Conservation (phyloP, 2,329 filamentous ascomycete species). For the Kalaharituber pfeilii region DNA sequence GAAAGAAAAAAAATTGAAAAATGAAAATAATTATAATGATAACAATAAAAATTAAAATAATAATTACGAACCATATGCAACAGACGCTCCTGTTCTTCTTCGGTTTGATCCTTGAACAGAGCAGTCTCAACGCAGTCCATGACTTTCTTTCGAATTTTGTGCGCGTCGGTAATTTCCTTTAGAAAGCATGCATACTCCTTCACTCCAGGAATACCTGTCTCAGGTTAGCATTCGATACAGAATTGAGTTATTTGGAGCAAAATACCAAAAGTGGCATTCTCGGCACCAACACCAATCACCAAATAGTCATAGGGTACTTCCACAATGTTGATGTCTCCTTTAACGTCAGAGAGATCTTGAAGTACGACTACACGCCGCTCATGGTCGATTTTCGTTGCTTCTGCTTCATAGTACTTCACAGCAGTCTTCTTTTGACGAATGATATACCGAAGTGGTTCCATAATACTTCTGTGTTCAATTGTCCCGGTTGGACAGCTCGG, state of each 20-base stretch:
- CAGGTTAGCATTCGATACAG: constrained; percentile 10
- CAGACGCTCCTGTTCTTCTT: constrained; percentile 78
- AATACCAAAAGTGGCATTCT: constrained; percentile 90
- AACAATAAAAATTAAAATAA: background rate
- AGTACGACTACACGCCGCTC: constrained; percentile 78
- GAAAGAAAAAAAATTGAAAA: no score
- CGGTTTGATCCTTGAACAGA: constrained; percentile 86
- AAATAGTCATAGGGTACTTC: constrained; percentile 97
- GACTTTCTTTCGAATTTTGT: constrained; percentile 92
- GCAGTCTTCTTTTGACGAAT: constrained; percentile 82
- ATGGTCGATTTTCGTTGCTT: constrained; percentile 87
- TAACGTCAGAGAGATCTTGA: constrained; percentile 81
- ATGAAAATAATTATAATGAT: no score
- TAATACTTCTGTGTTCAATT: constrained; percentile 98
- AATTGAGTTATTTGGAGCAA: constrained; percentile 9
- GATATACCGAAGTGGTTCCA: constrained; percentile 96
- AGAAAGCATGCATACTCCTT: constrained; percentile 92
- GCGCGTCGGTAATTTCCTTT: constrained; percentile 94
- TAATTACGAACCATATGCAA: constrained; percentile 89
- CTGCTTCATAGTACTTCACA: constrained; percentile 95
- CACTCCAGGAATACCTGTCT: constrained; percentile 65
- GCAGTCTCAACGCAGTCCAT: constrained; percentile 99
- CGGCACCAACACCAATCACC: constrained; percentile 87
- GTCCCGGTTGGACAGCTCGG: constrained; percentile 94
- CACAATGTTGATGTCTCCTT: constrained; percentile 62